Evolutionary conservation across 495 filamentous ascomycete genomes (phyloP), one percentile per base, ranked within the genome.

Genomic region (Penicillium diatomitis): DNA sequence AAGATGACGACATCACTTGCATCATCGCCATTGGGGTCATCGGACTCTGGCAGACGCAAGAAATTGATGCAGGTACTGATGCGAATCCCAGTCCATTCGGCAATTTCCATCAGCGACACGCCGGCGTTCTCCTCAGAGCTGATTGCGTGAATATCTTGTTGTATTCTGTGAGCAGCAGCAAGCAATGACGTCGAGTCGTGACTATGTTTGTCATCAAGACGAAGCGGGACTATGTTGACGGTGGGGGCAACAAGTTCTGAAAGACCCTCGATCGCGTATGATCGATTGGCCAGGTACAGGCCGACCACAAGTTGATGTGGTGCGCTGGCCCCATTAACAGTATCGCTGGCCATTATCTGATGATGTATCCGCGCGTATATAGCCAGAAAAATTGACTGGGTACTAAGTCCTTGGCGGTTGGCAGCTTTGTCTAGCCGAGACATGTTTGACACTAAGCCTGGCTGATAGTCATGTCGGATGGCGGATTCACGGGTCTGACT

Each of bases 31-130:
- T 40, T 48, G 28, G 51, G 32, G 32, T 34, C 39, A n/a, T 53
- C 51, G 28, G 44, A 6, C 46, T 62, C 59, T 12, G 64, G 64
- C 5, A 69, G 45, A 48, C 58, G 59, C 51, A 69, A 45, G 50
- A 69, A 67, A 49, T 69, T 69, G 51, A 69, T 45, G 52, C 63
- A 69, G 8, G 56, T 61, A 38, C 57, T 60, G 39, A 69, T 55
- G 32, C 47, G 54, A n/a, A 68, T 55, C 20, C 66, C 64, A 4
- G 66, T 68, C 66, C 66, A 69, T 41, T 61, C 61, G 12, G 51
- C 53, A 51, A 69, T 67, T 44, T 69, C 66, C 5, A 52, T 6
- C 4, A 69, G 54, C 29, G 64, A 67, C 4, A 66, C 63, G 8
- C 55, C 44, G 8, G 61, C 53, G 41, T 68, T 54, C 35, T 64